Evolutionary conservation across 1,139 yeast species (phyloP).

Genomic region (Saccharomycopsis phalli): DNA sequence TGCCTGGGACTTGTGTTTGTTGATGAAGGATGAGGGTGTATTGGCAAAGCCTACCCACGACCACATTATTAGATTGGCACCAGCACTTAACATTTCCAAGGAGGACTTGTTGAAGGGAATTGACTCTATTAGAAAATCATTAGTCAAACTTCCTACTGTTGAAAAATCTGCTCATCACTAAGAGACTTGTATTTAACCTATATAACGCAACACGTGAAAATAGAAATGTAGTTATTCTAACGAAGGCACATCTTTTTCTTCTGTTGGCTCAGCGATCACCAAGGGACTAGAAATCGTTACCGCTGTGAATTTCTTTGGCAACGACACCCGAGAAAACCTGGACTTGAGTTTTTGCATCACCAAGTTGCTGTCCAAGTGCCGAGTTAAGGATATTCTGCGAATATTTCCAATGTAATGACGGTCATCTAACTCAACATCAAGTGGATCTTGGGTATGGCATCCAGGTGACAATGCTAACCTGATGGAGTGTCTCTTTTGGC

Average conservation of each 20-base stretch:
- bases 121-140: constrained; percentile 55
- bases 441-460: constrained; percentile 94
- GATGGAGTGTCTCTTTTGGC: constrained; percentile 76
- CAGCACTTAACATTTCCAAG: constrained; percentile 86
- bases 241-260: constrained; percentile 21
- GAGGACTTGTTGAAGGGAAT: constrained; percentile 81
- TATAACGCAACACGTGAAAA: not conserved
- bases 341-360: constrained; percentile 76
- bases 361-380: constrained; percentile 88
- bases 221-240: not conserved
- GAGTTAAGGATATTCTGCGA: constrained; percentile 79
- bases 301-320: constrained; percentile 88
- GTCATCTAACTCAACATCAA: constrained; percentile 92
- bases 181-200: no score
- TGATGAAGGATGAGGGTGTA: constrained; percentile 83
- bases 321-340: constrained; percentile 75
- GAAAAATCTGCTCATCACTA: constrained; percentile 23
- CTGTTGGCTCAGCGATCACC: constrained; percentile 22
- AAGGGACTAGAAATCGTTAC: constrained; percentile 72
- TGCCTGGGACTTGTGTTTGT: constrained; percentile 92
- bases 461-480: constrained; percentile 92
- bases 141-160: constrained; percentile 35
- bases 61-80: constrained; percentile 90
- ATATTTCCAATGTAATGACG: constrained; percentile 96
- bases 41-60: constrained; percentile 97